Conservation (phyloP, 2,329 filamentous ascomycete species). For the Exophiala alcalophila region DNA sequence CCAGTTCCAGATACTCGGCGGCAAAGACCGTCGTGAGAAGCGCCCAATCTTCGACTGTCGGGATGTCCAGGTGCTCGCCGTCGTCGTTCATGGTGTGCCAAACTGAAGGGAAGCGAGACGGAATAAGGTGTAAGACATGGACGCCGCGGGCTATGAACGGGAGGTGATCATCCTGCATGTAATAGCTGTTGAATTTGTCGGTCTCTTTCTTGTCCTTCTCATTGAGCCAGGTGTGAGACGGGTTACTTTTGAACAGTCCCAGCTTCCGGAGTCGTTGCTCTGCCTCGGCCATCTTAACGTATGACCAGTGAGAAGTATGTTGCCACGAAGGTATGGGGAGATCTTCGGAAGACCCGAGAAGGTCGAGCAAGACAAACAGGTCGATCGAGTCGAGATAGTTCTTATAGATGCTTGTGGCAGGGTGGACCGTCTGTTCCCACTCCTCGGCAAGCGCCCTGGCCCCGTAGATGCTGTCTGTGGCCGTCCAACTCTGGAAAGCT, state of each 20-base stretch:
- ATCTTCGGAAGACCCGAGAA: slow-evolving; percentile 65
- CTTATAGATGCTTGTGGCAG: slow-evolving; percentile 69
- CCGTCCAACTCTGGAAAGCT: slow-evolving; percentile 78
- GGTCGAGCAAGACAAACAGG: slow-evolving; percentile 86
- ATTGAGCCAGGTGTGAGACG: slow-evolving; percentile 31
- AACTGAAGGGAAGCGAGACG: slow-evolving; percentile 72
- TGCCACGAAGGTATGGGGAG: slow-evolving; percentile 83
- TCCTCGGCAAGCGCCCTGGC: slow-evolving; percentile 74
- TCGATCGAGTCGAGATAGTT: slow-evolving; percentile 75
- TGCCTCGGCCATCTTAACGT: slow-evolving; percentile 68
- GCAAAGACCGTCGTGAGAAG: slow-evolving; percentile 79
- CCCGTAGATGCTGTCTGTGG: slow-evolving; percentile 82
- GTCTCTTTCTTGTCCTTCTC: slow-evolving; percentile 35
- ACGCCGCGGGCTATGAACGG: slow-evolving; percentile 87
- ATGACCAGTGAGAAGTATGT: slow-evolving; percentile 88
- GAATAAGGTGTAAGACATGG: slow-evolving; percentile 84
- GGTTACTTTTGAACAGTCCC: slow-evolving; percentile 62
- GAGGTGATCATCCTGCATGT: slow-evolving; percentile 81
- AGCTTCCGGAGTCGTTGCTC: slow-evolving; percentile 71
- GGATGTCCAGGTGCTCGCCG: slow-evolving; percentile 75
- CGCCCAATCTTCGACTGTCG: slow-evolving; percentile 82
- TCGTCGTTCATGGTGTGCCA: slow-evolving; percentile 89
- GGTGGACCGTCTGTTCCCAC: slow-evolving; percentile 72
- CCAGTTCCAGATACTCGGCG: slow-evolving; percentile 88
- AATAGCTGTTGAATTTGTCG: slow-evolving; percentile 47